Evolutionary conservation across 805 yeast genomes (phyloP).

Genomic region (Lachancea meyersii): DNA sequence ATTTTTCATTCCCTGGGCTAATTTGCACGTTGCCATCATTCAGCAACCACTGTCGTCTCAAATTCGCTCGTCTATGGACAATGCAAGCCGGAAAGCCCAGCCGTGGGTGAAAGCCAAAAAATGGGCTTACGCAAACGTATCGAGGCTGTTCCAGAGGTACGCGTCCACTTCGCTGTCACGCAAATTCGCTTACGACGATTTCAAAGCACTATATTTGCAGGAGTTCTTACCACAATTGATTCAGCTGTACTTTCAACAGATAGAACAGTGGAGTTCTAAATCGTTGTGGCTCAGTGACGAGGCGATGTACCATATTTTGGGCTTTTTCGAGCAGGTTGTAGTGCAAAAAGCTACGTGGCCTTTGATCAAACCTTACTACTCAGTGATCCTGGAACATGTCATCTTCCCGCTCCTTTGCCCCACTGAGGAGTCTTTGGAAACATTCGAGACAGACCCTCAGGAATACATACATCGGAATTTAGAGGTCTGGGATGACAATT

Average conservation of each 20-base stretch:
- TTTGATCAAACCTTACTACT: constrained; percentile 57
- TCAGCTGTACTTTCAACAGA: constrained; percentile 53
- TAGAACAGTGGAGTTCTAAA: constrained; percentile 66
- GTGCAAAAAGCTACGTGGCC: constrained; percentile 59
- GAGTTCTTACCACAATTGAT: constrained; percentile 71
- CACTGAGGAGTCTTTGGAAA: constrained; percentile 56
- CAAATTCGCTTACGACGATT: constrained; percentile 54
- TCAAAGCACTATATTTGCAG: constrained; percentile 46
- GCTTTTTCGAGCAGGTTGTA: constrained; percentile 57
- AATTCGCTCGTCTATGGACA: constrained; percentile 37
- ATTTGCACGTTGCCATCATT: constrained; percentile 64
- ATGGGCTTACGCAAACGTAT: constrained; percentile 81
- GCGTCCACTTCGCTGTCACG: constrained; percentile 44
- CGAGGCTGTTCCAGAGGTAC: constrained; percentile 65
- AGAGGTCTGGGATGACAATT: constrained; percentile 55
- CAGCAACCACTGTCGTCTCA: constrained; percentile 41
- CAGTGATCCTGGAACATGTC: constrained; percentile 60
- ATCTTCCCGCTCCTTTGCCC: constrained; percentile 74
- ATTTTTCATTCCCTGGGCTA: constrained; percentile 59
- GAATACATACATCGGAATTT: constrained; percentile 75
- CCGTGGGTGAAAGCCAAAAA: constrained; percentile 76
- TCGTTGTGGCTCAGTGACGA: constrained; percentile 65
- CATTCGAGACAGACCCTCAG: constrained; percentile 80
- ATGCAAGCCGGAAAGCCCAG: constrained; percentile 50
- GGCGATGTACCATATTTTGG: constrained; percentile 56